A percentile compares a stretch with the other conserved stretches of the same genome.
Conservation (phyloP, 2,329 filamentous ascomycete genomes). For the Chrysosporium keratinophilum region DNA sequence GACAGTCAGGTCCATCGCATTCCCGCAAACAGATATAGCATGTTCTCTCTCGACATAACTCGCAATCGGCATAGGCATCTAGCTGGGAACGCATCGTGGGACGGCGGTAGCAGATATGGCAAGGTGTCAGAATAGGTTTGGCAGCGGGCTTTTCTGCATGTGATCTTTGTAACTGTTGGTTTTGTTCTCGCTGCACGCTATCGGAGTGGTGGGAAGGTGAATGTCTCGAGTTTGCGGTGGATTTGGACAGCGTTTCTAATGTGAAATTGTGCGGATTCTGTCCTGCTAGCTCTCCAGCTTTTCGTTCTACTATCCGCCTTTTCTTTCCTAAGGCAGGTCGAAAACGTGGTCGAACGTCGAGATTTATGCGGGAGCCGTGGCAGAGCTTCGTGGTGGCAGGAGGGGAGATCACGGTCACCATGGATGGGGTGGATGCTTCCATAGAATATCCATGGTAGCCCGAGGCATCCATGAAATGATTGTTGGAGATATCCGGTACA, state of each 20-base stretch:
- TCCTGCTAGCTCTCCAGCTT: neutral
- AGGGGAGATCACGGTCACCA: conserved; percentile 6
- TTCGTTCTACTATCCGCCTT: conserved; percentile 2
- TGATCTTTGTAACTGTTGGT: neutral
- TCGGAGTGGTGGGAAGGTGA: conserved; percentile 4
- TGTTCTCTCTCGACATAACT: conserved; percentile 30
- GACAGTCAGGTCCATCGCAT: conserved; percentile 28
- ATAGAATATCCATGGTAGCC: neutral
- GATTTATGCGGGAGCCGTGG: conserved; percentile 10
- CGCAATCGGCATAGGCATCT: conserved; percentile 35
- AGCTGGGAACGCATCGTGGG: conserved; percentile 33
- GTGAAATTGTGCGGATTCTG: neutral
- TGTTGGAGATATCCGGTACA: neutral
- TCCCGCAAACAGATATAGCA: conserved; percentile 36
- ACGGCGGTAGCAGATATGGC: conserved; percentile 35
- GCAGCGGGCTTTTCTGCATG: neutral
- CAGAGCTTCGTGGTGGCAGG: conserved; percentile 5
- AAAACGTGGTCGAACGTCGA: conserved; percentile 9
- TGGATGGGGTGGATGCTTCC: neutral
- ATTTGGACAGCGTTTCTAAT: conserved; percentile 18
- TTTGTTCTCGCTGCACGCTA: conserved; percentile 14
- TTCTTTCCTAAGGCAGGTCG: neutral
- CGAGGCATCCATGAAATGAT: neutral
- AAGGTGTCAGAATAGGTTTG: conserved; percentile 25
- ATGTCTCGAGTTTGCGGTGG: neutral